Conservation (phyloP, 495 filamentous ascomycete species). For the Copromyces sp. region DNA sequence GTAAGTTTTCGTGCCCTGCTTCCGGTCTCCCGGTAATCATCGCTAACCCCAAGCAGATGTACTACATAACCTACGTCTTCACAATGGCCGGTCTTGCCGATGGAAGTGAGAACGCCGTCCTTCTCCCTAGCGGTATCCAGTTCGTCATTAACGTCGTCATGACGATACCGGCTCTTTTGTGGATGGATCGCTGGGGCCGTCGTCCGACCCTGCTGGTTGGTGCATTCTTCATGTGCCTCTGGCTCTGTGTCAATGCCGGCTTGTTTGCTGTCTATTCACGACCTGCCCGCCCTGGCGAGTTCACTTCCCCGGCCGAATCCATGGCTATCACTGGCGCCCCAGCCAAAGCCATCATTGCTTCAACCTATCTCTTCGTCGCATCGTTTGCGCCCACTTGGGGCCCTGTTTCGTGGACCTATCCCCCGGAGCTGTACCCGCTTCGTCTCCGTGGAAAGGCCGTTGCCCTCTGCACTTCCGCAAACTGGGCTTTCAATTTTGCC, state of each 20-base stretch:
- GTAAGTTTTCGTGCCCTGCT: conserved; percentile 41
- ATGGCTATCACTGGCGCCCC: conserved; percentile 45
- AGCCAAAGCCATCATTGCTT: conserved; percentile 64
- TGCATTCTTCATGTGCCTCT: conserved; percentile 56
- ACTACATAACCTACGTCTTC: conserved; percentile 56
- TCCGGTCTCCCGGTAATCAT: conserved; percentile 6
- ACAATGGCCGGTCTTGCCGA: conserved; percentile 57
- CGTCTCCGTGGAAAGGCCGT: conserved; percentile 63
- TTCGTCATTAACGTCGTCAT: conserved; percentile 61
- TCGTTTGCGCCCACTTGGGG: conserved; percentile 68
- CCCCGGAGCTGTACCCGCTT: conserved; percentile 64
- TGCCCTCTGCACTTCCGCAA: conserved; percentile 60
- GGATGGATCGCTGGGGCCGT: conserved; percentile 51
- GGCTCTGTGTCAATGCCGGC: conserved; percentile 59
- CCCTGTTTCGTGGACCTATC: conserved; percentile 66
- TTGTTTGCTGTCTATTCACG: conserved; percentile 44
- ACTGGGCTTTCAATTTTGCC: conserved; percentile 77
- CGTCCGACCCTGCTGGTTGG: conserved; percentile 54
- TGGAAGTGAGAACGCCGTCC: conserved; percentile 24
- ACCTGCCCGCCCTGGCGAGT: conserved; percentile 27
- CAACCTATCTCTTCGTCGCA: conserved; percentile 68
- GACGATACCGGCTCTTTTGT: conserved; percentile 45
- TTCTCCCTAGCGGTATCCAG: conserved; percentile 62
- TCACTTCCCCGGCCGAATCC: conserved; percentile 30
- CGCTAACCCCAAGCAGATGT: conserved; percentile 22